Base-by-base conservation (phyloP, 1,139 yeast species). In the Geotrichum australiense region DNA sequence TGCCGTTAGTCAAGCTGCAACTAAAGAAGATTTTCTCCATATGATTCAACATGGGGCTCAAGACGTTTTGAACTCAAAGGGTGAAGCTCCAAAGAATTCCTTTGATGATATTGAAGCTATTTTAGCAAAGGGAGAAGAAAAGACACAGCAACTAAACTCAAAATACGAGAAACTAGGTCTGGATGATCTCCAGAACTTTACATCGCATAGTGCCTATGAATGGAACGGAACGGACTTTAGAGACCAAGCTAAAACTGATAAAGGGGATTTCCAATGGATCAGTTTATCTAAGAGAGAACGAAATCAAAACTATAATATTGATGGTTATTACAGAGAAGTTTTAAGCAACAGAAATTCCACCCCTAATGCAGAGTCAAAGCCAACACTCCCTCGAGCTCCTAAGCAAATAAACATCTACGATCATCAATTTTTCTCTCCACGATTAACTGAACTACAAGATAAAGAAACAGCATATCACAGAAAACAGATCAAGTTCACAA, bases 1-100 rank as follows among this genome's bases (percentile, higher is more conserved):
- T 44, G 65, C 66, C 22, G 61, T 69, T 23, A 63, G 59, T 32
- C 70, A 73, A 43, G 78, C 76, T n/a, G 68, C 69, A 20, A 66
- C 78, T 7, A 85, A 86, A 56, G 96, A 86, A 53, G 97, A 91
- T 55, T 72, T 91, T 53, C 70, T 91, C 16, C 83, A 82, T 35
- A 91, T 91, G 97, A 91, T 91, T 61, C 96, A 91, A 59, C 96
- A 85, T 59, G 98, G 98, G 50, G 98, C 97, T 1, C 81, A 84
- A 53, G 78, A 80, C 45, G 93, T 91, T 5, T 82, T 91, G 58
- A 64, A 71, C 5, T 51, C 61, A 20, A 63, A 62, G 11, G 44
- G 52, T 2, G 39, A 54, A 21, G 52, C 53, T 28, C 53, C 53
- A 7, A 47, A 47, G 25, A 42, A 59, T 21, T 59, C 56, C 42